Conservation (phyloP, 2,329 filamentous ascomycete species). For the Penicillium sp. region DNA sequence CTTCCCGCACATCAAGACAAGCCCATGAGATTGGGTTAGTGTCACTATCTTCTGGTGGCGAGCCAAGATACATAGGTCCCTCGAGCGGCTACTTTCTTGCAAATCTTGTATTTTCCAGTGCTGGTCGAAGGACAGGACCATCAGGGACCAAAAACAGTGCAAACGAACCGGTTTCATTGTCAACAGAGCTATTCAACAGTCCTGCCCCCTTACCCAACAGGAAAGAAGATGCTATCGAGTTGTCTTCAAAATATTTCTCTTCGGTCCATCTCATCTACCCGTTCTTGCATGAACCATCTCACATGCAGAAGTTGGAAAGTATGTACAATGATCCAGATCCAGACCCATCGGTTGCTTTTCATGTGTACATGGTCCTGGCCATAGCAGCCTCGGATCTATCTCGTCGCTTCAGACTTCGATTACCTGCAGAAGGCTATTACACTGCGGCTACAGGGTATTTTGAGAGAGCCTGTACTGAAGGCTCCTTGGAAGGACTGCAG, state of each 20-base stretch:
- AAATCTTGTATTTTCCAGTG: conserved; percentile 52
- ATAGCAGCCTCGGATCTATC: conserved; percentile 54
- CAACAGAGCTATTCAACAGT: conserved; percentile 32
- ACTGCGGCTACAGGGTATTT: conserved; percentile 54
- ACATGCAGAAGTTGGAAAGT: conserved; percentile 40
- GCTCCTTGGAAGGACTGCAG: conserved; percentile 55
- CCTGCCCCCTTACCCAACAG: conserved; percentile 33
- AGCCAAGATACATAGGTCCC: conserved; percentile 57
- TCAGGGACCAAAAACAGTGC: conserved; percentile 5
- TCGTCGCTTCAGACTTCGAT: conserved; percentile 46
- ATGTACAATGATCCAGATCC: conserved; percentile 40
- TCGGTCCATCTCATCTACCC: conserved; percentile 56
- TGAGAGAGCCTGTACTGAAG: conserved; percentile 53
- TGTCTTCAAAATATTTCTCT: conserved; percentile 55
- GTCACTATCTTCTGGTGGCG: conserved; percentile 54
- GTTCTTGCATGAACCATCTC: conserved; percentile 53
- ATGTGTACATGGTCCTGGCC: conserved; percentile 59
- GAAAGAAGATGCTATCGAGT: conserved; percentile 45
- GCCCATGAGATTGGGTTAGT: conserved; percentile 60
- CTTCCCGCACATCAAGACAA: conserved; percentile 20
- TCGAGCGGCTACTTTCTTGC: conserved; percentile 61
- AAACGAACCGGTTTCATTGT: conserved; percentile 25
- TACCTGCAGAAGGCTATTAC: conserved; percentile 56
- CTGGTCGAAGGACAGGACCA: conserved; percentile 30
- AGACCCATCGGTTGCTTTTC: conserved; percentile 46